phyloP scores from a whole-genome alignment of 2,329 filamentous ascomycete species.

The Fusarium sp. region DNA sequence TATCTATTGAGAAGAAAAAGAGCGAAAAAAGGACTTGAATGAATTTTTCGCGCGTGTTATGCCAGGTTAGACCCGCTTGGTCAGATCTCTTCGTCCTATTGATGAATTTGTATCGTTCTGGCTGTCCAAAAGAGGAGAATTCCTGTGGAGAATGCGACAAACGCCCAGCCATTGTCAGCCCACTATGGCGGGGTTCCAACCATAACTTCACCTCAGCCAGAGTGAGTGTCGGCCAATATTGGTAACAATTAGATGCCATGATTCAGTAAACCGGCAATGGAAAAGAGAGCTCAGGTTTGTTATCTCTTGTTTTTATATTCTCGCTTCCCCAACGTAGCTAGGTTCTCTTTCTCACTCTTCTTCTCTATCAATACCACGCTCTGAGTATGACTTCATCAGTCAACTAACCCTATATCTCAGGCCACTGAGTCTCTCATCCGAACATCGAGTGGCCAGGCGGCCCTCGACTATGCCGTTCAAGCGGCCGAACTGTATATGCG shows the following conservation, averaged over 20 bases:
- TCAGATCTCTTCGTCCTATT: too few species aligned
- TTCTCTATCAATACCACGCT: too few species aligned
- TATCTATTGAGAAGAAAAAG: too few species aligned
- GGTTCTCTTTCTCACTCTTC: too few species aligned
- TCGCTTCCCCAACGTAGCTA: neutral
- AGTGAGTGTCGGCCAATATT: conserved; percentile 20
- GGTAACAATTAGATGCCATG: conserved; percentile 35
- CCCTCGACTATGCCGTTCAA: conserved; percentile 77
- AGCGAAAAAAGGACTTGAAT: too few species aligned
- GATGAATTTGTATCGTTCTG: too few species aligned
- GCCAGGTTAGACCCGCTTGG: too few species aligned
- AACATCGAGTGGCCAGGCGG: conserved; percentile 58
- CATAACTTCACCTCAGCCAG: conserved; percentile 1
- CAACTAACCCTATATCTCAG: conserved; percentile 39
- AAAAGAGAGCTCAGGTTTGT: conserved; percentile 52
- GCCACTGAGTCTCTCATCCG: conserved; percentile 51
- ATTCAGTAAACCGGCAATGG: conserved; percentile 46
- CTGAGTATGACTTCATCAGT: neutral
- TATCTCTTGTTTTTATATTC: too few species aligned
- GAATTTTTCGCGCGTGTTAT: too few species aligned
- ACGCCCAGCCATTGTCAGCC: conserved; percentile 9
- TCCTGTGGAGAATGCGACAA: conserved; percentile 22
- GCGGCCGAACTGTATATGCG: conserved; percentile 85
- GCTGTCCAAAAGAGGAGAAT: neutral
- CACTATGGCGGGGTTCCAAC: conserved; percentile 34